Percentiles rank a stretch among this genome's conserved stretches.
Conservation (phyloP, 106 monocot species). For the Dioscorea zingiberensis region DNA sequence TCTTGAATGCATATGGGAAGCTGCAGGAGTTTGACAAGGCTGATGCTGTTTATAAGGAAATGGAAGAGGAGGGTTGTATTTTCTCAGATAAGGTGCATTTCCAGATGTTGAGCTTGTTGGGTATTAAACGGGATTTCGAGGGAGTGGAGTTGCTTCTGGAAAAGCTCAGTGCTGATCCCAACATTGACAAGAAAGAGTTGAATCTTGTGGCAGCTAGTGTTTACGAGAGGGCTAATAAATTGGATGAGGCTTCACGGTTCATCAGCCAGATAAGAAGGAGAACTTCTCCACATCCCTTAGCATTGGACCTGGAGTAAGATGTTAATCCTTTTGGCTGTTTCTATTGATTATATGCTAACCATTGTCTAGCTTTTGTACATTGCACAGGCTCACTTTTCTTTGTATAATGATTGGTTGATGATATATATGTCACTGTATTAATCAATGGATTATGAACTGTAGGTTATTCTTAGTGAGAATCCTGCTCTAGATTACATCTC, state of each 20-base stretch:
- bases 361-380: no score
- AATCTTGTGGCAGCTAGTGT: constrained; percentile 58
- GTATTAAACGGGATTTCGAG: constrained; percentile 58
- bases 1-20: constrained; percentile 84
- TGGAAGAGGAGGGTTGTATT: constrained; percentile 80
- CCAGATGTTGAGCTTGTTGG: constrained; percentile 86
- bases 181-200: constrained; percentile 76
- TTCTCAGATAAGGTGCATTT: constrained; percentile 83
- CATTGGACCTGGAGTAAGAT: background rate
- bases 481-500: no score
- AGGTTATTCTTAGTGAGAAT: no score
- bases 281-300: constrained; percentile 2
- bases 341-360: no score
- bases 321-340: no score
- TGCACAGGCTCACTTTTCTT: no score
- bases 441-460: no score
- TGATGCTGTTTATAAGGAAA: constrained; percentile 50
- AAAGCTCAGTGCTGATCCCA: constrained; percentile 44
- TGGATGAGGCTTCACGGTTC: constrained; percentile 75
- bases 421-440: no score
- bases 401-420: no score
- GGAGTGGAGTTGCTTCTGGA: constrained; percentile 51
- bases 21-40: constrained; percentile 69
- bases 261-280: constrained; percentile 29
- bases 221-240: constrained; percentile 81